Conservation (phyloP, 1,139 yeast species). For the Entelexis sorbosivorans region DNA sequence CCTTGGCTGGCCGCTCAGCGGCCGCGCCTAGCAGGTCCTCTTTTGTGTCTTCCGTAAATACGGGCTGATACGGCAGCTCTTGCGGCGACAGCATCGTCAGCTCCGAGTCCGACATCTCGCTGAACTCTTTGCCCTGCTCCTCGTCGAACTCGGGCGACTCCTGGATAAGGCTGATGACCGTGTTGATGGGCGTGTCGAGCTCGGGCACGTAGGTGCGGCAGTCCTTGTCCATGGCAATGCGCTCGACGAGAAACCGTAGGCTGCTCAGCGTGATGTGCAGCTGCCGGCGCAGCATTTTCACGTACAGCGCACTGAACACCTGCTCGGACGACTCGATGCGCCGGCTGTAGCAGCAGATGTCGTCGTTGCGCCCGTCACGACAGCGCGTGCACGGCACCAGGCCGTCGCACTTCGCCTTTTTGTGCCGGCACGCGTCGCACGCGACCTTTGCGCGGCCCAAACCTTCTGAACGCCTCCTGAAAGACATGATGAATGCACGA, state of each 20-base stretch:
- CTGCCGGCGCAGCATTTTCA: conserved; percentile 3
- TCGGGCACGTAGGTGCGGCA: background rate
- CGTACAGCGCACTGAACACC: conserved; percentile 2
- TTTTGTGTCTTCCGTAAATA: background rate
- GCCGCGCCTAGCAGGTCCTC: background rate
- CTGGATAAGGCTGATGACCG: background rate
- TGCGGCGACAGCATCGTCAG: conserved; percentile 4
- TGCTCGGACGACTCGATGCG: conserved; percentile 3
- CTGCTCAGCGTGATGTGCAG: conserved; percentile 4
- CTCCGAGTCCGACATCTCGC: conserved; percentile 3
- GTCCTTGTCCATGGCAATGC: conserved; percentile 2
- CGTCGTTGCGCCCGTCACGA: conserved; percentile 6
- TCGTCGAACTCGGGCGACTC: conserved; percentile 4
- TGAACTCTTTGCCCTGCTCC: conserved; percentile 2
- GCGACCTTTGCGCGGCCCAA: conserved; percentile 5
- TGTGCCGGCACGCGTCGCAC: conserved; percentile 7
- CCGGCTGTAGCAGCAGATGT: conserved; percentile 7
- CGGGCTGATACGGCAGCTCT: background rate
- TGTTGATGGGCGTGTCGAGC: background rate
- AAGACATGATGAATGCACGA: background rate
- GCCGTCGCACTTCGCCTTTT: conserved; percentile 6
- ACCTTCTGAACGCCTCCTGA: conserved; percentile 3
- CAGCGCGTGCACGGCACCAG: conserved; percentile 2
- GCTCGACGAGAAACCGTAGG: background rate
- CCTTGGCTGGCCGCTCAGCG: background rate